Evolutionary conservation across 2,329 filamentous ascomycete species (phyloP).

Genomic region (Colletotrichum sp.): DNA sequence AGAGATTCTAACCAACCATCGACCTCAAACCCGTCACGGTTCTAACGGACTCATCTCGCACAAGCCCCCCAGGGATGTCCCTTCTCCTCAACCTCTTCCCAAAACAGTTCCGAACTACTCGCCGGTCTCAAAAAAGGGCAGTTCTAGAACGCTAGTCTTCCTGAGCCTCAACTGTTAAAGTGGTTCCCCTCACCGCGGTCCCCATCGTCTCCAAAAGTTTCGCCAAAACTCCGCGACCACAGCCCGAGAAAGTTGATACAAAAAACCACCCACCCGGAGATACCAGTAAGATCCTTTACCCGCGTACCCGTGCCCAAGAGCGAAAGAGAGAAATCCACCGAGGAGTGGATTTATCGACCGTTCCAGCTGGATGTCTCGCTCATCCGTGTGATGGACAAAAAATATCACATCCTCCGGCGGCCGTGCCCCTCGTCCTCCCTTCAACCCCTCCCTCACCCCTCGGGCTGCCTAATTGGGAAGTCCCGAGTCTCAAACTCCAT

Average conservation of each 20-base stretch:
- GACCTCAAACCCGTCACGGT: background rate
- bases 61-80: background rate
- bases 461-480: slow-evolving; percentile 1
- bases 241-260: background rate
- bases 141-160: background rate
- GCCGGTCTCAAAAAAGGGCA: background rate
- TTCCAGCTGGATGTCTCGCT: slow-evolving; percentile 15
- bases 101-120: background rate
- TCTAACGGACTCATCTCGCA: background rate
- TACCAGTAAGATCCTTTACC: background rate
- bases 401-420: background rate
- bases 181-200: background rate
- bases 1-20: background rate
- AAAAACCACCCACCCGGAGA: background rate
- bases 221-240: background rate
- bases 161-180: background rate
- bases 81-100: background rate
- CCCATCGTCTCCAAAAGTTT: background rate
- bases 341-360: slow-evolving; percentile 14
- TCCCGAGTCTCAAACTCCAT: background rate
- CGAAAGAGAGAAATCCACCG: background rate
- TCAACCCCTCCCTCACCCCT: background rate
- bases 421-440: background rate
- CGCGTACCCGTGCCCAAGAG: background rate
- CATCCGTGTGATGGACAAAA: slow-evolving; percentile 9